Percentiles rank a stretch among this genome's conserved stretches.
Evolutionary conservation across 2,329 filamentous ascomycete genomes (phyloP).

Genomic region (Aureobasidium pullulans): DNA sequence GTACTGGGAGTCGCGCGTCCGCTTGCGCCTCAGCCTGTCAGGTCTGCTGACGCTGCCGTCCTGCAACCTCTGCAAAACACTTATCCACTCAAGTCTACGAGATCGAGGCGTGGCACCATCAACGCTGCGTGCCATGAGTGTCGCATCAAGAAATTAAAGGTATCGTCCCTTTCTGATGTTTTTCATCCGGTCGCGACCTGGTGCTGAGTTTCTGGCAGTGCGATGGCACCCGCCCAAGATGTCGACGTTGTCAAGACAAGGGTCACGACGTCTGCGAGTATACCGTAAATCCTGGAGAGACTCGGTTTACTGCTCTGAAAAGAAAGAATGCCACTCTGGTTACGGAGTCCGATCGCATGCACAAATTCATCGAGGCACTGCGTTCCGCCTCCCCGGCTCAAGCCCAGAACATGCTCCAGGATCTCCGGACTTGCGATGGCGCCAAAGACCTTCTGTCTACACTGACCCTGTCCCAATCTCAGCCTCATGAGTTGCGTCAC

Average conservation of each 20-base stretch:
- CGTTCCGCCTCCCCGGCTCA: not conserved
- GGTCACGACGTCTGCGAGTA: conserved; percentile 1
- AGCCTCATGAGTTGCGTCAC: not conserved
- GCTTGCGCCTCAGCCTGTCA: not conserved
- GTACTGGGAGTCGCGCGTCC: not conserved
- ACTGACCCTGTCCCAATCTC: not conserved
- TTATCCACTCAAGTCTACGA: not conserved
- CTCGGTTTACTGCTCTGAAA: conserved; percentile 8
- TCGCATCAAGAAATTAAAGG: conserved; percentile 7
- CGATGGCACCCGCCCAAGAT: conserved; percentile 1
- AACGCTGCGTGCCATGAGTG: conserved; percentile 9
- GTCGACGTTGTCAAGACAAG: not conserved
- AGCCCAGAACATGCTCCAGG: not conserved
- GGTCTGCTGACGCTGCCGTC: not conserved
- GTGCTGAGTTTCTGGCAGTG: conserved; percentile 3
- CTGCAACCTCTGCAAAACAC: not conserved
- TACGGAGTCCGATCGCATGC: conserved; percentile 3
- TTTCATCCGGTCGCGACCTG: no score
- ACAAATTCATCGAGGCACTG: not conserved
- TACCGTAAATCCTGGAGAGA: conserved; percentile 4
- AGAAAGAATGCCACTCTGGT: conserved; percentile 10
- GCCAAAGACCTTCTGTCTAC: not conserved
- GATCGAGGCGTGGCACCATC: not conserved
- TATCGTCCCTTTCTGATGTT: not conserved
- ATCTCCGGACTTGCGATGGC: not conserved